Evolutionary conservation across 257 asterid species (phyloP).

Genomic region (Salvia rosmarinus): DNA sequence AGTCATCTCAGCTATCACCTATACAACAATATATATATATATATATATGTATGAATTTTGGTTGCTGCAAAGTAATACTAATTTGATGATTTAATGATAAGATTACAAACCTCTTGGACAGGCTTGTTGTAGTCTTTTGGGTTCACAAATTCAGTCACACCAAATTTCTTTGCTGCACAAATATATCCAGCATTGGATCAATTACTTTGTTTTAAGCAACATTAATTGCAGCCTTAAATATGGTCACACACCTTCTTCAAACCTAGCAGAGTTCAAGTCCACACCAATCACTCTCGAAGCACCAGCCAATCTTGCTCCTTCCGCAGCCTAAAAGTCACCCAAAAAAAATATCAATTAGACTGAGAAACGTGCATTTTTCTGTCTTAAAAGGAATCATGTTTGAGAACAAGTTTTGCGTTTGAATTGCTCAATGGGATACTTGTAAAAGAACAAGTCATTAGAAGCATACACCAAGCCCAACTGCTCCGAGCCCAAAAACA

Average conservation of each 20-base stretch:
- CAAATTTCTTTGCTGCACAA: slow-evolving; percentile 70
- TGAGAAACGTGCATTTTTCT: too few species aligned
- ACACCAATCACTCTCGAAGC: slow-evolving; percentile 80
- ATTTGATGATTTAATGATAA: too few species aligned
- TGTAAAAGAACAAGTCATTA: too few species aligned
- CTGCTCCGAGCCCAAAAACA: slow-evolving; percentile 75
- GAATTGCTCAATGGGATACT: too few species aligned
- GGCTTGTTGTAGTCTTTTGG: slow-evolving; percentile 69
- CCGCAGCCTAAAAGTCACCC: slow-evolving; percentile 61
- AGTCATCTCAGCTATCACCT: slow-evolving; percentile 76
- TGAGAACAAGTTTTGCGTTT: too few species aligned
- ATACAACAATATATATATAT: too few species aligned
- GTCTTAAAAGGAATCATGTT: too few species aligned
- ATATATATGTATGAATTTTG: too few species aligned
- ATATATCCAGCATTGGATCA: background rate
- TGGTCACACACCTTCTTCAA: slow-evolving; percentile 47
- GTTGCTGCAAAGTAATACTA: too few species aligned
- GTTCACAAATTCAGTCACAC: slow-evolving; percentile 78
- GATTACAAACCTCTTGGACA: slow-evolving; percentile 60
- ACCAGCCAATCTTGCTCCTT: slow-evolving; percentile 83
- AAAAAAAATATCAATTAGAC: too few species aligned
- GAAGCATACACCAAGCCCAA: slow-evolving; percentile 71
- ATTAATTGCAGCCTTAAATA: background rate
- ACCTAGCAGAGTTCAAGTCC: slow-evolving; percentile 57
- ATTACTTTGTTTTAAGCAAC: background rate